A percentile compares a stretch with the other conserved stretches of the same genome.
phyloP scores from a whole-genome alignment of 2,329 filamentous ascomycete species.

The Helotiales sp. region DNA sequence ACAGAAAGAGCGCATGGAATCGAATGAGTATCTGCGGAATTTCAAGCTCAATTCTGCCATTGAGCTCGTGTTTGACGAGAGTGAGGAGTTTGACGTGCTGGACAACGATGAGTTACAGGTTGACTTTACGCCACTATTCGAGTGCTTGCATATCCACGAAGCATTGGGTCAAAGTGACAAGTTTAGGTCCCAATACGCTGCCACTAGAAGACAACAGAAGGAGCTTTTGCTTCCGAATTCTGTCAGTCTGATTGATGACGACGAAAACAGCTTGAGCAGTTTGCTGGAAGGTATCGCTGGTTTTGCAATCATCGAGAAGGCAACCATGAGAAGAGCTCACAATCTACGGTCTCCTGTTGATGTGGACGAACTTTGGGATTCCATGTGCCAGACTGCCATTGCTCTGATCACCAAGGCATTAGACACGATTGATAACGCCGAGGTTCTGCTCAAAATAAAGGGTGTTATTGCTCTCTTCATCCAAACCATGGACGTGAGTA shows the following conservation, averaged over 20 bases:
- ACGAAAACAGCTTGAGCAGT: constrained; percentile 87
- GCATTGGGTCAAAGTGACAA: constrained; percentile 89
- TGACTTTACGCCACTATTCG: constrained; percentile 91
- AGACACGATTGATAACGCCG: constrained; percentile 79
- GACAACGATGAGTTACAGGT: constrained; percentile 95
- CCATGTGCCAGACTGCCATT: constrained; percentile 89
- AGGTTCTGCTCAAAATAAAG: constrained; percentile 91
- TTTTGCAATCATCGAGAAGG: constrained; percentile 94
- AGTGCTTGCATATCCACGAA: constrained; percentile 94
- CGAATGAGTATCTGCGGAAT: constrained; percentile 70
- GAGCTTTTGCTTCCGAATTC: constrained; percentile 79
- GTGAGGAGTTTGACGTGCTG: constrained; percentile 90
- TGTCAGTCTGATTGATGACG: constrained; percentile 77
- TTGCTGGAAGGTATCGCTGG: constrained; percentile 91
- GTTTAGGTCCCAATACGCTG: constrained; percentile 89
- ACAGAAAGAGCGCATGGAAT: constrained; percentile 79
- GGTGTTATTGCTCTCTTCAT: constrained; percentile 91
- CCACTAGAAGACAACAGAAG: constrained; percentile 86
- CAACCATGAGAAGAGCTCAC: constrained; percentile 83
- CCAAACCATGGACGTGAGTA: constrained; percentile 88
- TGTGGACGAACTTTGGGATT: constrained; percentile 97
- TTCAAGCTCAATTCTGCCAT: constrained; percentile 96
- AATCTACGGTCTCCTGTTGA: constrained; percentile 81
- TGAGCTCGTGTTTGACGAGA: constrained; percentile 92
- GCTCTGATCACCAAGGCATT: constrained; percentile 78